Percentiles rank a stretch among this genome's conserved stretches.
Conservation (phyloP, 1,284 basidiomycete species). For the Leccinum insolens region DNA sequence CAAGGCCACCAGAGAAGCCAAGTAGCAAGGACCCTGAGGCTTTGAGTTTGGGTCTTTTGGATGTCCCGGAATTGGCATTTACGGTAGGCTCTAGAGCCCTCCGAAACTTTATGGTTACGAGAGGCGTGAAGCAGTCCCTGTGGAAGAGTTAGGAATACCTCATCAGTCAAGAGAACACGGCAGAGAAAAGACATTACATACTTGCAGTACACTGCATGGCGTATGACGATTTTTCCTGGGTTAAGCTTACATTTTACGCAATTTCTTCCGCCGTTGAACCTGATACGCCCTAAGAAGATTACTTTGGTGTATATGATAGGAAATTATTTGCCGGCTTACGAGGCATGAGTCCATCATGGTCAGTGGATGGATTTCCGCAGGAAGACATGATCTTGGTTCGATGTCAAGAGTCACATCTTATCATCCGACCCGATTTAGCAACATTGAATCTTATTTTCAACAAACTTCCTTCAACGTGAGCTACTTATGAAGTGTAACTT, state of each 20-base stretch:
- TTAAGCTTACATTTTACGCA: constrained; percentile 75
- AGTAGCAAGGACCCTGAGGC: constrained; percentile 69
- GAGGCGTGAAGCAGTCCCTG: constrained; percentile 70
- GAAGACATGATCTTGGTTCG: constrained; percentile 36
- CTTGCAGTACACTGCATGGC: constrained; percentile 85
- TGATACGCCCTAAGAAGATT: constrained; percentile 51
- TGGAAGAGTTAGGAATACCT: background rate
- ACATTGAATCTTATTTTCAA: no score
- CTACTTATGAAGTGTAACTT: background rate
- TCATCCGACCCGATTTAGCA: background rate
- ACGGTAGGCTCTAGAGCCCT: constrained; percentile 65
- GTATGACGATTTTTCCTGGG: constrained; percentile 67
- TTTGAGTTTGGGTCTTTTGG: constrained; percentile 56
- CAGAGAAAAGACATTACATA: constrained; percentile 35
- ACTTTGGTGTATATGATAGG: background rate
- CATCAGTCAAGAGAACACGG: background rate
- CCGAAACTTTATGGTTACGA: constrained; percentile 66
- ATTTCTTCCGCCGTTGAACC: constrained; percentile 62
- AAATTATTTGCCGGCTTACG: constrained; percentile 44
- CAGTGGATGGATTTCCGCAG: constrained; percentile 63
- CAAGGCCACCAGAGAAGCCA: constrained; percentile 74
- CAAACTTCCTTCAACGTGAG: background rate
- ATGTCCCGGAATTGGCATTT: constrained; percentile 43
- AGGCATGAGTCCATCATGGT: constrained; percentile 63
- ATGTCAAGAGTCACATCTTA: background rate